Conservation (phyloP, 495 filamentous ascomycete genomes). For the Trichoderma reesei region DNA sequence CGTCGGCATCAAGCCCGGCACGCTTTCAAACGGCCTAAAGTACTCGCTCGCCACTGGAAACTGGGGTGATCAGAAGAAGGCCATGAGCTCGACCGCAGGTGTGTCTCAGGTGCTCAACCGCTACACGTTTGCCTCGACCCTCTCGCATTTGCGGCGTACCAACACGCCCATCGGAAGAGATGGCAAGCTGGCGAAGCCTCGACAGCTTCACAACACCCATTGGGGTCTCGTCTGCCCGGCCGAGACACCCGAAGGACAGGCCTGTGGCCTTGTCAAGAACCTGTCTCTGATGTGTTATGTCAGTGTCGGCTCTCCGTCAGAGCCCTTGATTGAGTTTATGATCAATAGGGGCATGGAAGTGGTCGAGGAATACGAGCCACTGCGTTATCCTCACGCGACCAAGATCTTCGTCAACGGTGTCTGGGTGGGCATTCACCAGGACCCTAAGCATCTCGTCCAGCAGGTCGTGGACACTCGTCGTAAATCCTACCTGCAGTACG, state of each 20-base stretch:
- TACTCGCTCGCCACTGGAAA: conserved; percentile 98
- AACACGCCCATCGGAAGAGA: conserved; percentile 97
- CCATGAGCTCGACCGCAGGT: conserved; percentile 82
- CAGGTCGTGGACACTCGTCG: conserved; percentile 70
- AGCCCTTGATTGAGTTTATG: conserved; percentile 92
- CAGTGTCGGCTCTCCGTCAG: conserved; percentile 80
- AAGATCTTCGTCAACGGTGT: conserved; percentile 98
- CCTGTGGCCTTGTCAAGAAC: conserved; percentile 97
- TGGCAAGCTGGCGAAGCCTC: conserved; percentile 95
- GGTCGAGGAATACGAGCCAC: conserved; percentile 89
- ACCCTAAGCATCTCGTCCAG: conserved; percentile 68
- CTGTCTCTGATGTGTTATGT: conserved; percentile 96
- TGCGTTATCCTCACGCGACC: conserved; percentile 79
- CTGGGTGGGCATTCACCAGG: conserved; percentile 86
- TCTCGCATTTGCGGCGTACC: conserved; percentile 92
- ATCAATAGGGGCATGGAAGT: conserved; percentile 88
- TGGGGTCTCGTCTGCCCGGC: conserved; percentile 98
- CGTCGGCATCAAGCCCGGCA: conserved; percentile 81
- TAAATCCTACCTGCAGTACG: conserved; percentile 66
- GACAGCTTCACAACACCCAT: conserved; percentile 96
- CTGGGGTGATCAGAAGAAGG: conserved; percentile 99
- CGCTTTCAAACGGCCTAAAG: conserved; percentile 85
- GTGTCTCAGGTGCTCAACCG: conserved; percentile 97
- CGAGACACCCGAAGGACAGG: conserved; percentile 96
- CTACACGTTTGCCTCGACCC: conserved; percentile 91